Evolutionary conservation across 108 stramenopile genomes (phyloP).

Genomic region (Fragilaria crotonensis): DNA sequence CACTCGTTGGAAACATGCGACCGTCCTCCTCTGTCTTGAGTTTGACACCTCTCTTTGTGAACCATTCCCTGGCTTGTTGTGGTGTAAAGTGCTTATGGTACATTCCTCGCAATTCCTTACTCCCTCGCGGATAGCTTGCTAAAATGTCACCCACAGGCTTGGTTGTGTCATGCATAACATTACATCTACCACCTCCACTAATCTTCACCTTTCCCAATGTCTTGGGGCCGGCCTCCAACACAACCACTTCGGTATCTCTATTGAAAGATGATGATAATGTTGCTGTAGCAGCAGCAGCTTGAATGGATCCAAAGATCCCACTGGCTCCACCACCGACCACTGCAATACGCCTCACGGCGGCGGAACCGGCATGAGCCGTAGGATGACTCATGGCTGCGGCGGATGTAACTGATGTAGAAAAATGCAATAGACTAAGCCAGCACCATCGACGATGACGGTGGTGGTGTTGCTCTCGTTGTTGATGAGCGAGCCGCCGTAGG

Average conservation of each 20-base stretch:
- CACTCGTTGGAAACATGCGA: conserved; percentile 91
- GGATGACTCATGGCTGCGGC: too few species aligned
- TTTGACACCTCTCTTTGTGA: conserved; percentile 75
- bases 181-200: conserved; percentile 90
- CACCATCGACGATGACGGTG: too few species aligned
- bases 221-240: conserved; percentile 74
- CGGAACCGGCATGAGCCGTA: too few species aligned
- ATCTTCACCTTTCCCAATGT: conserved; percentile 89
- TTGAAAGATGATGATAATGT: not conserved
- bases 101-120: conserved; percentile 73
- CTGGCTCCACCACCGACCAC: conserved; percentile 54
- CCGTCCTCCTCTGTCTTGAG: conserved; percentile 93
- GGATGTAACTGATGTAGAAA: too few species aligned
- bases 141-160: conserved; percentile 68
- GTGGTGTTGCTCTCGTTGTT: too few species aligned
- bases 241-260: conserved; percentile 47
- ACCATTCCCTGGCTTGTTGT: conserved; percentile 75
- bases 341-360: too few species aligned
- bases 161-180: conserved; percentile 85
- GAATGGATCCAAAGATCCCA: conserved; percentile 48
- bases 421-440: too few species aligned
- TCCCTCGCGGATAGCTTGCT: conserved; percentile 81
- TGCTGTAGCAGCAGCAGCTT: conserved; percentile 30
- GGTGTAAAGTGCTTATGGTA: conserved; percentile 75
- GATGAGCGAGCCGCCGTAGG: too few species aligned